phyloP scores from a whole-genome alignment of 2,329 filamentous ascomycete species.

The Xylaria sp. region DNA sequence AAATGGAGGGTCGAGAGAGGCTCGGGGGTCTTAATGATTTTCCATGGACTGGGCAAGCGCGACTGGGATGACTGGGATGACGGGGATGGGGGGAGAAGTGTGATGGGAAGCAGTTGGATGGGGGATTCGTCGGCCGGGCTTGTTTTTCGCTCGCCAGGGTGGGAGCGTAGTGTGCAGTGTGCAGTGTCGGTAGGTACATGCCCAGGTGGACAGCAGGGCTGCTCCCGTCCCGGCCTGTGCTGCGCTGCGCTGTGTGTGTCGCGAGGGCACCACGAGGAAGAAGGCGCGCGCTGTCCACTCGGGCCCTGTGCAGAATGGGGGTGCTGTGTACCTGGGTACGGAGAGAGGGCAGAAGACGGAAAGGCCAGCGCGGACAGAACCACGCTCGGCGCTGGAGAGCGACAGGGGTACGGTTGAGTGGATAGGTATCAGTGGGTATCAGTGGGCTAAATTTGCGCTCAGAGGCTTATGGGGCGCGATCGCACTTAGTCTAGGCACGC shows the following conservation, averaged over 20 bases:
- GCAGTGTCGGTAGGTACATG: slow-evolving; percentile 8
- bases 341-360: slow-evolving; percentile 17
- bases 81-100: slow-evolving; percentile 30
- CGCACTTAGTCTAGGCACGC: slow-evolving; percentile 3
- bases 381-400: slow-evolving; percentile 18
- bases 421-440: not conserved
- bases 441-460: slow-evolving; percentile 28
- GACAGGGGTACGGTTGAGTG: slow-evolving; percentile 14
- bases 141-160: slow-evolving; percentile 18
- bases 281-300: slow-evolving; percentile 13
- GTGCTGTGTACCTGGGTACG: slow-evolving; percentile 21
- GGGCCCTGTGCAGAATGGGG: slow-evolving; percentile 1
- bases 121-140: slow-evolving; percentile 24
- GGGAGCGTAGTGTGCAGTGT: too few relatives aligned
- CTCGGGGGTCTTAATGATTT: slow-evolving; percentile 45
- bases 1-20: slow-evolving; percentile 33
- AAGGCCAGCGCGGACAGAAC: slow-evolving; percentile 25
- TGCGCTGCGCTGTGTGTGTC: too few relatives aligned
- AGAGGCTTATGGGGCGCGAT: slow-evolving; percentile 20
- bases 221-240: slow-evolving; percentile 3
- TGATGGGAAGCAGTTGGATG: slow-evolving; percentile 28
- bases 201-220: slow-evolving; percentile 13
- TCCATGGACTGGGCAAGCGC: slow-evolving; percentile 32
- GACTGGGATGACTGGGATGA: slow-evolving; percentile 20
- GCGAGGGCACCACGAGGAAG: not conserved